Conservation (phyloP, 2,329 filamentous ascomycete genomes). For the Alternaria incomplexa region DNA sequence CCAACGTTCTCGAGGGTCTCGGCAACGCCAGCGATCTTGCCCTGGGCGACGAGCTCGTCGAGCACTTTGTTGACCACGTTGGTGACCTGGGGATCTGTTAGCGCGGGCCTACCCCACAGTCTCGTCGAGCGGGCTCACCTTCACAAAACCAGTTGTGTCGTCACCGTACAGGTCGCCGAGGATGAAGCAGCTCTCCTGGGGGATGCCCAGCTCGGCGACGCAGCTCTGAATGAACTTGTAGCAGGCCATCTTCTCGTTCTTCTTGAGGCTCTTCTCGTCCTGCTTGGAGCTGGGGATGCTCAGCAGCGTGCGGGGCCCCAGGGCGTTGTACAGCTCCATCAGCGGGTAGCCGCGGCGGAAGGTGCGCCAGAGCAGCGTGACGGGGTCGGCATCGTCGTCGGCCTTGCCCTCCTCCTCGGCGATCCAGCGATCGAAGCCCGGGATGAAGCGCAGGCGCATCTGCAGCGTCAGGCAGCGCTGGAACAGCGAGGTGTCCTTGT, state of each 20-base stretch:
- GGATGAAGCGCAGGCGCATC: conserved; percentile 80
- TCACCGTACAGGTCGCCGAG: conserved; percentile 90
- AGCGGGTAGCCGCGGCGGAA: conserved; percentile 84
- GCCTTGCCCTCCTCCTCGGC: conserved; percentile 74
- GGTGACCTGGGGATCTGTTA: conserved; percentile 65
- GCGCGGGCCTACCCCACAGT: background rate
- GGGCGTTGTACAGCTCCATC: conserved; percentile 85
- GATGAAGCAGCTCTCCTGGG: conserved; percentile 84
- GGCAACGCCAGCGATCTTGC: conserved; percentile 62
- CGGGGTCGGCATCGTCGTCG: conserved; percentile 75
- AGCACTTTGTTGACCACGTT: conserved; percentile 92
- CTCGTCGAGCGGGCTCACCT: conserved; percentile 59
- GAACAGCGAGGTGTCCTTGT: conserved; percentile 89
- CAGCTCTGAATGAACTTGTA: conserved; percentile 94
- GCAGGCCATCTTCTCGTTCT: conserved; percentile 83
- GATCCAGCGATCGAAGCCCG: conserved; percentile 78
- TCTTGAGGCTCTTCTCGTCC: conserved; percentile 64
- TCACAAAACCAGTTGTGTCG: conserved; percentile 96
- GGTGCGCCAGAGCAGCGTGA: conserved; percentile 88
- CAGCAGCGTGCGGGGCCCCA: conserved; percentile 73
- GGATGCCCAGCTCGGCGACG: conserved; percentile 79
- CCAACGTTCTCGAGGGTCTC: conserved; percentile 59
- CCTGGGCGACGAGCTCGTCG: conserved; percentile 80
- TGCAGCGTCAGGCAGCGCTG: conserved; percentile 91
- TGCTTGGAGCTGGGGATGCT: conserved; percentile 68